Base-by-base conservation (phyloP, 306 rosid species). In the Acacia acuminata region DNA sequence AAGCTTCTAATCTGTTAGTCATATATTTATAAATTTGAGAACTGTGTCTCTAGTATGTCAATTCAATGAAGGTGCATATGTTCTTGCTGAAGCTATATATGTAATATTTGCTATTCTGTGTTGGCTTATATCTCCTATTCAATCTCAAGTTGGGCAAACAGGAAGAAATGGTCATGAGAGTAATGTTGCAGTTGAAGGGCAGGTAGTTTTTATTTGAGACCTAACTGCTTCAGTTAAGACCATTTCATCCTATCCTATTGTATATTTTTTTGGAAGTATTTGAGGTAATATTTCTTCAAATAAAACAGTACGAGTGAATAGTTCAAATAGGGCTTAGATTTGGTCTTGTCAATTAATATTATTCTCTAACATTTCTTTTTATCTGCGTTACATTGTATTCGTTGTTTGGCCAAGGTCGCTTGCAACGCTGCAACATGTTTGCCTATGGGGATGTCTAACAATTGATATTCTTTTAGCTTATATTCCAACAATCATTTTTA, bases 101-200 rank as follows among this genome's bases (percentile, higher is more conserved):
- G 36, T 55, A 45, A 66, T 5, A 76, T 63, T 5, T 79, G n/a
- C 38, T 75, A 20, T 85, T 73, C 10, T 82, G 36, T 79, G 20
- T 77, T 81, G 81, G 40, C 91, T 89, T 97, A 93, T 95, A 86
- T 93, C 98, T 84, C 96, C 95, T 61, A 89, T 93, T 83, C 99
- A 92, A 86, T 93, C 97, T 78, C 84, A 93, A 73, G 94, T 92
- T 76, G 98, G 98, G 77, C 90, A 86, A 81, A 81, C 86, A 9
- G 99, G 97, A 68, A 88, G 92, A 85, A 81, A 86, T 93, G 99
- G 92, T 95, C 58, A 92, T 93, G 97, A 98, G 93, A 79, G 84
- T 95, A 79, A 90, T 95, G 77, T 92, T 91, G 68, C 97, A 93
- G 89, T 86, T 93, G 90, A 96, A 93, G 89, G 96, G 92, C 76